Evolutionary conservation across 768 basidiomycete species (phyloP), one percentile per base, ranked within the genome.

Genomic region (Gelatoporia subvermispora): DNA sequence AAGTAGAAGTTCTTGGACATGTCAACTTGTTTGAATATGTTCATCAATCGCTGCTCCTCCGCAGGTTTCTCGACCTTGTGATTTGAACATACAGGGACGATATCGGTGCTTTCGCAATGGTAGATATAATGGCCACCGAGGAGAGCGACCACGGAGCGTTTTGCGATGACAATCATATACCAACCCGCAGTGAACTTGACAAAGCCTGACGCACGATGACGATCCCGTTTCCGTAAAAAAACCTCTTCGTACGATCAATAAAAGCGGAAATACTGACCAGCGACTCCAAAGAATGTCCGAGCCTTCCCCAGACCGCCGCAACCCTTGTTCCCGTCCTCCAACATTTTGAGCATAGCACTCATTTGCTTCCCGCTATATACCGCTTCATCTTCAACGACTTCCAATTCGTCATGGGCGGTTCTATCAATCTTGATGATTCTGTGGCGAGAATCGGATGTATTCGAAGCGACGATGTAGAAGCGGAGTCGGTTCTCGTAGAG

Each of bases 1-100:
- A 97, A 97, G 69, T 97, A 99, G 65, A 98, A 98, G 70, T 98
- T 97, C 70, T 97, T 97, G n/a, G 88, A 85, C 77, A 98, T 82
- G 61, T 99, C 95, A 1, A 97, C 93, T 65, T 94, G 91, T 63
- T 93, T 93, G 73, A 98, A 99, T 8, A 89, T 80, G 51, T 82
- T 85, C 72, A 94, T 81, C 28, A 93, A 74, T 8, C 91, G 82
- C 59, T 88, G 87, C 61, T 98, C 94, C 60, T 96, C 93, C 0
- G 88, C 75, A 0, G 86, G 85, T 55, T 88, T 87, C 39, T 96
- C 95, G 17, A 92, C 67, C 68, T 86, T 93, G 68, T 86, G 90
- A 51, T 81, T 87, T 58, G 78, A 78, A 16, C 79, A 78, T 22
- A 97, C 73, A 2, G 89, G 82, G 13, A 92, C 68, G 28, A 94